Evolutionary conservation across 257 asterid species (phyloP).

Genomic region (Rauvolfia tetraphylla): DNA sequence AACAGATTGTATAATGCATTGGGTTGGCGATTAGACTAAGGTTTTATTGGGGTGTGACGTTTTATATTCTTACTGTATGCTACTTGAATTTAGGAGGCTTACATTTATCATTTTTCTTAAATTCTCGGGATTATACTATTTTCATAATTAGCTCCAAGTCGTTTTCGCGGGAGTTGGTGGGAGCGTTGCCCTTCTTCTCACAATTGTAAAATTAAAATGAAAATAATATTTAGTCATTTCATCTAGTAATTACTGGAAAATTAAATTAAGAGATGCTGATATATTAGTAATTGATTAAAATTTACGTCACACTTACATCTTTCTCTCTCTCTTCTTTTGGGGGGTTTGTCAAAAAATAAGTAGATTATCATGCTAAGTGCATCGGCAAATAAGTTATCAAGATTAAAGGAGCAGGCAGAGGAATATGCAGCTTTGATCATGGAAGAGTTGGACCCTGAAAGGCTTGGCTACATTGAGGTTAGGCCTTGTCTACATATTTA

Average conservation of each 20-base stretch:
- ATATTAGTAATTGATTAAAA: too few relatives aligned
- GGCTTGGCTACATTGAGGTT: conserved; percentile 99
- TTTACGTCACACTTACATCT: background rate
- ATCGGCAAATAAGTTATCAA: conserved; percentile 84
- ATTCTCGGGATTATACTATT: background rate
- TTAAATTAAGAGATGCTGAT: too few relatives aligned
- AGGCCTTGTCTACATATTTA: background rate
- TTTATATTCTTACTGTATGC: background rate
- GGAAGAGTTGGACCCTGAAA: conserved; percentile 96
- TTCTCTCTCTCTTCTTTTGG: background rate
- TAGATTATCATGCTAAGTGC: conserved; percentile 97
- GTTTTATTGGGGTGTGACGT: background rate
- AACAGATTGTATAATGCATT: background rate
- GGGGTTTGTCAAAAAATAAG: background rate
- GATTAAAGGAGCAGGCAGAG: conserved; percentile 93
- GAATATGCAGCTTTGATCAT: conserved; percentile 95
- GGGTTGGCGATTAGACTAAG: background rate
- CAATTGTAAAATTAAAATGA: background rate
- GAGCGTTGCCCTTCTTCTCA: conserved; percentile 19
- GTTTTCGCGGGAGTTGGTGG: conserved; percentile 52
- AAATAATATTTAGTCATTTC: background rate
- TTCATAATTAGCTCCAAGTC: conserved; percentile 12
- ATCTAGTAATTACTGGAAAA: background rate
- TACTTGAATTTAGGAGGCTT: background rate
- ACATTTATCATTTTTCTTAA: conserved; percentile 3